These are phyloP conservation scores for Fonsecaea multimorphosa DNA, from an alignment of 2,329 filamentous ascomycete genomes.

Conservation along the genomic window DNA sequence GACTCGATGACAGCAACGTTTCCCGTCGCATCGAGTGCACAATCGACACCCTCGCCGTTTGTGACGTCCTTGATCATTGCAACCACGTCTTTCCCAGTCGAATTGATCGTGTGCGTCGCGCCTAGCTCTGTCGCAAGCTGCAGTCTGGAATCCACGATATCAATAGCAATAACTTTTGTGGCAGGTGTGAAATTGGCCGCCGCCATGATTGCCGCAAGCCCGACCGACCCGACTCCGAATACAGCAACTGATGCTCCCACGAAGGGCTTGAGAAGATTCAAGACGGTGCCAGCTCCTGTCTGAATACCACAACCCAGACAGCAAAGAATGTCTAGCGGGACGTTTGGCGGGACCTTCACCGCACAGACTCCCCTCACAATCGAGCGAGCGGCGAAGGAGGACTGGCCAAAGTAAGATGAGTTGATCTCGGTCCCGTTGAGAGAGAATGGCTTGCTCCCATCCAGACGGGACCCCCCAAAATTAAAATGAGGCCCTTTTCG, in stretches of 20 bases:
- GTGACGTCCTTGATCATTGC: slow-evolving; percentile 39
- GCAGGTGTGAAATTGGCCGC: slow-evolving; percentile 38
- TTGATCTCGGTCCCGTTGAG: slow-evolving; percentile 19
- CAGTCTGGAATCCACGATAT: slow-evolving; percentile 51
- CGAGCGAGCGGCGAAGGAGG: slow-evolving; percentile 38
- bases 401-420: slow-evolving; percentile 41
- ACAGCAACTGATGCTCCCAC: slow-evolving; percentile 38
- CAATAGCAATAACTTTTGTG: slow-evolving; percentile 51
- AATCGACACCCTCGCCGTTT: slow-evolving; percentile 27
- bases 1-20: slow-evolving; percentile 23
- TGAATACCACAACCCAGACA: slow-evolving; percentile 42
- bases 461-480: slow-evolving; percentile 16
- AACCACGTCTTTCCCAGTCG: slow-evolving; percentile 40
- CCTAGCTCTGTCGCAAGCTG: slow-evolving; percentile 52
- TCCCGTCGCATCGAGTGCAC: slow-evolving; percentile 29
- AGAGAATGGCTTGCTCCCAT: slow-evolving; percentile 22
- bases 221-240: slow-evolving; percentile 43
- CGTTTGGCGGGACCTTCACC: slow-evolving; percentile 33
- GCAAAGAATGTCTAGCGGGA: slow-evolving; percentile 34
- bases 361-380: slow-evolving; percentile 35
- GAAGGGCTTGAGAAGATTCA: slow-evolving; percentile 30
- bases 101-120: slow-evolving; percentile 51
- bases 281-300: slow-evolving; percentile 40
- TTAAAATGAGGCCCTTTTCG: slow-evolving; percentile 11
- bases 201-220: slow-evolving; percentile 43